Evolutionary conservation across 2,329 filamentous ascomycete genomes (phyloP), one percentile per base, ranked within the genome.

Genomic region (Apiospora malaysiana): DNA sequence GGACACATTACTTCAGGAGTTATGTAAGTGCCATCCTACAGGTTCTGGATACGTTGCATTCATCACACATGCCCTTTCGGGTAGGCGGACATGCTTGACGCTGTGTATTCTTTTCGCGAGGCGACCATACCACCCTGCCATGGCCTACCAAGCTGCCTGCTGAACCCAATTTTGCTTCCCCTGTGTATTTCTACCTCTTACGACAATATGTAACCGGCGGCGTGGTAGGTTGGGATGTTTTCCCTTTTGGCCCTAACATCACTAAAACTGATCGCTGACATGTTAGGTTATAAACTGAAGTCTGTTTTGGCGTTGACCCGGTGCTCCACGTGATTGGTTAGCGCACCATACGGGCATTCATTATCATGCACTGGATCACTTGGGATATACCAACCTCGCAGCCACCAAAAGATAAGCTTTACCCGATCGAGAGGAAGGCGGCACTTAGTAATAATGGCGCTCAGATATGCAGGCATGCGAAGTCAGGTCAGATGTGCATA

Each of bases 291-390:
- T 59, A 37, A 59, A 16, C 27, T 63, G 56, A 40, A 63, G 56
- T 63, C 56, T 14, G 56, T n/a, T 63, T 63, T 63, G 32, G 56
- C 32, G 40, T 63, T 40, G 32, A 40, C 27, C 56, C 10, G 56
- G 12, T 32, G 32, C 9, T 63, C 9, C 56, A 63, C 56, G 56
- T 63, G 56, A 40, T 18, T n/a, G 1, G 4, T n/a, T 40, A 63
- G 32, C 32, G 56, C 14, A 23, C 27, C 27, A 63, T 32, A 63
- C 32, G 56, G 56, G 2, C 21, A 32, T 27, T 37, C 51, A n/a
- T 8, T 37, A 12, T 25, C 16, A 18, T 37, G 51, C 2, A 21
- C 27, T 21, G 27, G 5, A 27, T 59, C 25, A 37, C 25, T n/a
- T 59, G 51, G 51, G 16, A n/a, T 21, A 47, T 12, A n/a, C 21